phyloP scores from a whole-genome alignment of 2,329 filamentous ascomycete genomes.

The Pestalotiopsis sp. region DNA sequence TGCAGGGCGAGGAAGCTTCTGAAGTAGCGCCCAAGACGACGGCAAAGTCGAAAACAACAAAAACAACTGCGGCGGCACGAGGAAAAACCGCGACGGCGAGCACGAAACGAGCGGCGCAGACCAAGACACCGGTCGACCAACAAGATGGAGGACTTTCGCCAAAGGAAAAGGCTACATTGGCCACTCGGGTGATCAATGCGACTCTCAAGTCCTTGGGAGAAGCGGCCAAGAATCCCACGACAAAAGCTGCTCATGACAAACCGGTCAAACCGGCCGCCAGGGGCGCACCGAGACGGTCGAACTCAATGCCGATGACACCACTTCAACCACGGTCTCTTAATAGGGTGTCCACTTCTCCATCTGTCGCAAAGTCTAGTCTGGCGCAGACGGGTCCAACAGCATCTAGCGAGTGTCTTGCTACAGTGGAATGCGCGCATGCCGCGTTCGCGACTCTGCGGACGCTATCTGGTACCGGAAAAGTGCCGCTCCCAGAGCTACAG shows the following conservation, averaged over 20 bases:
- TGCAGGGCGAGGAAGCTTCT: conserved; percentile 34
- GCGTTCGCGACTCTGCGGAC: conserved; percentile 68
- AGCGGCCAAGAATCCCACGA: conserved; percentile 55
- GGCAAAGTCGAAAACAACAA: conserved; percentile 31
- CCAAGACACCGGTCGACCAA: conserved; percentile 22
- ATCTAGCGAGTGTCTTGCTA: conserved; percentile 53
- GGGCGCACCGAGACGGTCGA: conserved; percentile 55
- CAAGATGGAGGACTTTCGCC: conserved; percentile 43
- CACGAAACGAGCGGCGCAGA: conserved; percentile 10
- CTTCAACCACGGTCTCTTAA: conserved; percentile 65
- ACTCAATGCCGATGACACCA: conserved; percentile 61
- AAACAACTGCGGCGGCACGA: conserved; percentile 21
- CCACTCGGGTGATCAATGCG: conserved; percentile 73
- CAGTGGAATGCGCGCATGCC: conserved; percentile 69
- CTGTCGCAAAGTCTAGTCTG: conserved; percentile 35
- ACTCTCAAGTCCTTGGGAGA: conserved; percentile 71
- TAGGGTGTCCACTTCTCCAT: conserved; percentile 58
- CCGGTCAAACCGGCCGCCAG: conserved; percentile 37
- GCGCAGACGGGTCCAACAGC: conserved; percentile 24
- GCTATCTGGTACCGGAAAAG: conserved; percentile 54
- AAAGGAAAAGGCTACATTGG: conserved; percentile 67
- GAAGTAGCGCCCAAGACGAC: conserved; percentile 26
- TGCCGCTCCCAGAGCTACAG: conserved; percentile 64
- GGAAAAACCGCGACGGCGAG: conserved; percentile 16
- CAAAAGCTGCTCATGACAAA: conserved; percentile 38